Evolutionary conservation across 371 early-diverging fungal species (phyloP).

Genomic region (Mortierella sp.): DNA sequence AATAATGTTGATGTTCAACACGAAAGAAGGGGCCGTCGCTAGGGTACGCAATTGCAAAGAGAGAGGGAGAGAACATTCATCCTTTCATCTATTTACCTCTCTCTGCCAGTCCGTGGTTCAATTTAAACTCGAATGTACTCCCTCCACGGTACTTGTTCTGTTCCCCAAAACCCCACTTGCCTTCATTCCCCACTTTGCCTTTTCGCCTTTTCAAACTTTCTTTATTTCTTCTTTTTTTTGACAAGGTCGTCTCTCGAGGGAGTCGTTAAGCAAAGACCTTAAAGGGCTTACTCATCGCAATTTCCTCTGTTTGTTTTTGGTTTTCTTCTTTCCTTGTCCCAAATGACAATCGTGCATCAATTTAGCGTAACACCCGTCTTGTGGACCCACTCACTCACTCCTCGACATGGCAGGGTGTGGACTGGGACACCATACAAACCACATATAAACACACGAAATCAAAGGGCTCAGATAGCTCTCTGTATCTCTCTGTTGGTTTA

Average conservation of each 20-base stretch:
- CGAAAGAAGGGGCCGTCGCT: no score
- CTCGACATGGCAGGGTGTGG: no score
- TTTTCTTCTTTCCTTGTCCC: background rate
- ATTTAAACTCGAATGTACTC: background rate
- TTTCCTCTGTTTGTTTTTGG: background rate
- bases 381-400: no score
- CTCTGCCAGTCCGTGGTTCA: no score
- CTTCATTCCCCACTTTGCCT: conserved; percentile 7
- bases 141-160: background rate
- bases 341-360: background rate
- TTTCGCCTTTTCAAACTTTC: conserved; percentile 9
- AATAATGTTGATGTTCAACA: no score
- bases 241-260: background rate
- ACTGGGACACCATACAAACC: no score
- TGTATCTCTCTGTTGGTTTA: background rate
- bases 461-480: background rate
- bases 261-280: background rate
- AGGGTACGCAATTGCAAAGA: background rate
- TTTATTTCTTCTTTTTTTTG: background rate
- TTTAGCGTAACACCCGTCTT: background rate
- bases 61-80: background rate
- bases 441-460: background rate
- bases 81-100: no score
- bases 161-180: background rate
- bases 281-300: conserved; percentile 7